phyloP scores from a whole-genome alignment of 2,329 filamentous ascomycete species.

The Neurospora crassa region DNA sequence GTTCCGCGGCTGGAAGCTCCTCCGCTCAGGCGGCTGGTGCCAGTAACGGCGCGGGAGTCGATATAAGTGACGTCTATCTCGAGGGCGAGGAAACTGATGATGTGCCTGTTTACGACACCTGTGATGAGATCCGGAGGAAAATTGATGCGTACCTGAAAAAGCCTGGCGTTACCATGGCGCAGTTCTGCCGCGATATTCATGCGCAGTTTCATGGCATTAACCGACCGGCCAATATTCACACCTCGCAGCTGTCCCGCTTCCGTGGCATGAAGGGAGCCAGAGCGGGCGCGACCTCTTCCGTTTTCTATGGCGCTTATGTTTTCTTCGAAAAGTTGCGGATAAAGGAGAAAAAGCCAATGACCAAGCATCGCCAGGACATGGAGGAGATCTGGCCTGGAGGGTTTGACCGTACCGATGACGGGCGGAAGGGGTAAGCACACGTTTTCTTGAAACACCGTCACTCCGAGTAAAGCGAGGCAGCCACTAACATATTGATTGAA shows the following conservation, averaged over 20 bases:
- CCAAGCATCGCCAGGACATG: constrained; percentile 16
- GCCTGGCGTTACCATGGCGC: constrained; percentile 37
- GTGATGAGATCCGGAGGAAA: constrained; percentile 47
- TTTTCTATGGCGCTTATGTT: constrained; percentile 47
- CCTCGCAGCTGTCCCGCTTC: constrained; percentile 38
- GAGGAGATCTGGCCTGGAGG: constrained; percentile 13
- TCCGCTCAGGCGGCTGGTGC: background rate
- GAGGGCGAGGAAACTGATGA: constrained; percentile 31
- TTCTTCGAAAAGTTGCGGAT: constrained; percentile 51
- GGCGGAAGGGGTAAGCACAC: background rate
- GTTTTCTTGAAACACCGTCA: background rate
- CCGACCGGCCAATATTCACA: constrained; percentile 19
- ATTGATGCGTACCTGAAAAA: constrained; percentile 40
- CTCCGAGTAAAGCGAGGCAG: background rate
- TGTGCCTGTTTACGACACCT: constrained; percentile 45
- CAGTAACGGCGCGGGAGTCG: constrained; percentile 6
- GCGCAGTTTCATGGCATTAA: constrained; percentile 25
- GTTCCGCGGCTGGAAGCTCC: background rate
- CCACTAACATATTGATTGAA: background rate
- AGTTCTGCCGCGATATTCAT: constrained; percentile 35
- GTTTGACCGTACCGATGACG: constrained; percentile 6
- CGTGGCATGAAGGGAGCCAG: constrained; percentile 36
- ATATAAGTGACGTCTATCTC: constrained; percentile 28
- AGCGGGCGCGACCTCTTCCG: constrained; percentile 32
- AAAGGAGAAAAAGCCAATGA: constrained; percentile 41